Percentiles rank a stretch among this genome's conserved stretches.
These are phyloP conservation scores for Wickerhamiella sergipiensis DNA, from an alignment of 805 yeast species.

Conservation along the genomic window DNA sequence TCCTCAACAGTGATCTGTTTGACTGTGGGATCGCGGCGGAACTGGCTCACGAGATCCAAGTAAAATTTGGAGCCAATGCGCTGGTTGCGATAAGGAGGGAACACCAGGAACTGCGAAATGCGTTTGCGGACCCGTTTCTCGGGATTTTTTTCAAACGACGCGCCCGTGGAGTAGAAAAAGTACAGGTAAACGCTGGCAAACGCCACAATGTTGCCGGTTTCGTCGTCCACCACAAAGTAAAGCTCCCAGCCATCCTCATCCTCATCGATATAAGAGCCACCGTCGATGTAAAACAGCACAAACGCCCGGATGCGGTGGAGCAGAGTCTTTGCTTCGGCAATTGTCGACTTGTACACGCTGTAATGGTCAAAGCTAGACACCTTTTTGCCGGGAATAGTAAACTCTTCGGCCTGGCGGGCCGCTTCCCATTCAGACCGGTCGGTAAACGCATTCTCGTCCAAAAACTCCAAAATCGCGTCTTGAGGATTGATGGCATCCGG, in stretches of 20 bases:
- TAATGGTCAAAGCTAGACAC: conserved; percentile 1
- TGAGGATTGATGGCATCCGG: conserved; percentile 48
- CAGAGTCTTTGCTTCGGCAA: neutral
- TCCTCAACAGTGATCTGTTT: conserved; percentile 82
- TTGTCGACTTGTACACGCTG: conserved; percentile 31
- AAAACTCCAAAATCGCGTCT: conserved; percentile 36
- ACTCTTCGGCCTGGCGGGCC: conserved; percentile 24
- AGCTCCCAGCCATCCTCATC: conserved; percentile 71
- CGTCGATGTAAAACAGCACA: conserved; percentile 78
- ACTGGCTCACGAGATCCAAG: conserved; percentile 36
- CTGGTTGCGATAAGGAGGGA: conserved; percentile 71
- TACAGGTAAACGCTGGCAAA: conserved; percentile 75
- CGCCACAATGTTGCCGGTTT: conserved; percentile 45
- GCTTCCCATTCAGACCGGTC: conserved; percentile 62
- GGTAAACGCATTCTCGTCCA: conserved; percentile 51
- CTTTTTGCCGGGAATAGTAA: conserved; percentile 2
- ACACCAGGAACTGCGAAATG: conserved; percentile 72
- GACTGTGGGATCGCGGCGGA: conserved; percentile 41
- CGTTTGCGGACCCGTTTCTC: conserved; percentile 40
- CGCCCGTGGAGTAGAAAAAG: conserved; percentile 54
- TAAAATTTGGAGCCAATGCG: conserved; percentile 59
- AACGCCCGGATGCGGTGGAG: conserved; percentile 46
- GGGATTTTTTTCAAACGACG: conserved; percentile 25
- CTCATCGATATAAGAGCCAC: conserved; percentile 77
- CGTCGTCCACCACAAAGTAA: conserved; percentile 37